phyloP scores from a whole-genome alignment of 768 basidiomycete genomes.

The Suillus plorans region DNA sequence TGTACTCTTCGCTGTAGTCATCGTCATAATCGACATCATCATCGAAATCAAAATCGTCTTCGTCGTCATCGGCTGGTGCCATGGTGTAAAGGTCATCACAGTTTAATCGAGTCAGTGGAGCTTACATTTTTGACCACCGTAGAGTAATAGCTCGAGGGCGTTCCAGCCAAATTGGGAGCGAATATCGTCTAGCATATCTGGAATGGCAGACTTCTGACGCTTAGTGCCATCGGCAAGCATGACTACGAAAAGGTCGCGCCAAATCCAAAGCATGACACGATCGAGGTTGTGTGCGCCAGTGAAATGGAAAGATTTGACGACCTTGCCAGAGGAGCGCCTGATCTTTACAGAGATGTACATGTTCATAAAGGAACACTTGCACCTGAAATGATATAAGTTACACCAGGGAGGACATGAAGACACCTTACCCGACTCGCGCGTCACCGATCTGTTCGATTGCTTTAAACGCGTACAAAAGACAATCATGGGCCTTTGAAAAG shows the following conservation, averaged over 20 bases:
- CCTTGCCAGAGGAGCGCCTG: slow-evolving; percentile 40
- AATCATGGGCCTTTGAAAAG: slow-evolving; percentile 52
- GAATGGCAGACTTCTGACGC: slow-evolving; percentile 34
- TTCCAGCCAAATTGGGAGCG: slow-evolving; percentile 50
- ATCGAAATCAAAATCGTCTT: slow-evolving; percentile 25
- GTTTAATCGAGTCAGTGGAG: neutral
- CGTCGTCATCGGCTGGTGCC: slow-evolving; percentile 14
- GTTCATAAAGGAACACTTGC: slow-evolving; percentile 51
- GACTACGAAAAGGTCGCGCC: slow-evolving; percentile 66
- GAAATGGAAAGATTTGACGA: slow-evolving; percentile 49
- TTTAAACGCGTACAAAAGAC: slow-evolving; percentile 52
- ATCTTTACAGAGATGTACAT: slow-evolving; percentile 48
- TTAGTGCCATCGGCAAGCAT: slow-evolving; percentile 42
- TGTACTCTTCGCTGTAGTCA: slow-evolving; percentile 25
- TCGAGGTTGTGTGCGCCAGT: slow-evolving; percentile 48
- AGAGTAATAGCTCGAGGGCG: slow-evolving; percentile 50
- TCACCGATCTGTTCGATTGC: slow-evolving; percentile 44
- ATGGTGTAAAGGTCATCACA: slow-evolving; percentile 7
- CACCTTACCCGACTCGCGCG: slow-evolving; percentile 38
- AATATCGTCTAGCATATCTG: slow-evolving; percentile 61
- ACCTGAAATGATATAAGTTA: slow-evolving; percentile 36
- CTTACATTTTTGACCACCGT: slow-evolving; percentile 51
- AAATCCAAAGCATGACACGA: slow-evolving; percentile 57
- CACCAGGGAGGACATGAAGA: neutral
- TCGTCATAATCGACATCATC: slow-evolving; percentile 30